Conservation (phyloP, 2,329 filamentous ascomycete species). For the Xylariaceae sp. region DNA sequence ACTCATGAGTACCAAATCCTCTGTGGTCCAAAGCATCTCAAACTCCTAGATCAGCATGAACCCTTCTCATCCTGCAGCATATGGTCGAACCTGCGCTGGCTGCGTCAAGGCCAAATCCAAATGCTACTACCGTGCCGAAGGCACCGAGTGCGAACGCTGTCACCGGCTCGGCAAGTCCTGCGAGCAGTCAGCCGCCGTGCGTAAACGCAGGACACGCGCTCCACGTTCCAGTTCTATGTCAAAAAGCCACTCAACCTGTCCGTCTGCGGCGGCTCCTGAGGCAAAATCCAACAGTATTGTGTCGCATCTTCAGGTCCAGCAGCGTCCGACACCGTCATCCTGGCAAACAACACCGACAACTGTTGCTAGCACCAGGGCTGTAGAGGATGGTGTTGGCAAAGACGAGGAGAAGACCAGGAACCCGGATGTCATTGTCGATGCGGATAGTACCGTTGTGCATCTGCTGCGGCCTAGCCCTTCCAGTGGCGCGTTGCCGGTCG, state of each 20-base stretch:
- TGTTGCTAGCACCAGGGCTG: too few relatives aligned
- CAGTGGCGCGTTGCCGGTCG: too few relatives aligned
- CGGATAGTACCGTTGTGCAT: slow-evolving; percentile 9
- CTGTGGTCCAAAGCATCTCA: too few relatives aligned
- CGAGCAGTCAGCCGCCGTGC: slow-evolving; percentile 11
- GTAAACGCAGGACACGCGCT: slow-evolving; percentile 15
- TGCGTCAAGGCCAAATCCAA: slow-evolving; percentile 23
- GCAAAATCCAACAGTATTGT: slow-evolving; percentile 47
- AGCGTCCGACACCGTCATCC: slow-evolving; percentile 11
- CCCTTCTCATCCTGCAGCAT: slow-evolving; percentile 11
- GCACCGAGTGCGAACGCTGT: slow-evolving; percentile 17
- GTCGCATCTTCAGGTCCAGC: slow-evolving; percentile 34
- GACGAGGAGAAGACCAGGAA: not conserved
- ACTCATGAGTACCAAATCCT: too few relatives aligned
- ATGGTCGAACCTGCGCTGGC: slow-evolving; percentile 18
- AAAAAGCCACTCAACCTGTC: too few relatives aligned
- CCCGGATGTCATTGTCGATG: slow-evolving; percentile 16
- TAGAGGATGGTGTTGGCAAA: too few relatives aligned
- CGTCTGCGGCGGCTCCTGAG: slow-evolving; percentile 35
- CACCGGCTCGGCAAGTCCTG: slow-evolving; percentile 20
- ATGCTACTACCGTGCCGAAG: slow-evolving; percentile 18
- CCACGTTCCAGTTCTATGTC: too few relatives aligned
- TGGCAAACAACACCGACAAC: too few relatives aligned
- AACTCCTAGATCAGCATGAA: too few relatives aligned
- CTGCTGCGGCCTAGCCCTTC: slow-evolving; percentile 8